phyloP scores from a whole-genome alignment of 176 grass and related monocot species.

The Paspalum vaginatum region DNA sequence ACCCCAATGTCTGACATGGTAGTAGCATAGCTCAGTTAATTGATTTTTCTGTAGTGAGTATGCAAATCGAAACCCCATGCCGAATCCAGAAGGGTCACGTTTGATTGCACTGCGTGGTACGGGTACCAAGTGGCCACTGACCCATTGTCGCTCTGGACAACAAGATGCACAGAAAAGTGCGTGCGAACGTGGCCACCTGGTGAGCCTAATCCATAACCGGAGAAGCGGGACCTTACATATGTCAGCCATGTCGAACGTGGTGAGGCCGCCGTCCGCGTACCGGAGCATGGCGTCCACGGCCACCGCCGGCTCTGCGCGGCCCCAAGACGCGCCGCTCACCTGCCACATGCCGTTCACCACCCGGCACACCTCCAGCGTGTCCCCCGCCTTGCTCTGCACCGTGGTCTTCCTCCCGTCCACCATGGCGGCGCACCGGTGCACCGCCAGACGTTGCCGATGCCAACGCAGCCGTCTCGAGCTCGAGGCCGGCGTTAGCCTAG shows the following conservation, averaged over 20 bases:
- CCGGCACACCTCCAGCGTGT: constrained; percentile 61
- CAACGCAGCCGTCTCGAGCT: background rate
- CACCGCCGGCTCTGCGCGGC: constrained; percentile 35
- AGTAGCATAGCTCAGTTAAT: background rate
- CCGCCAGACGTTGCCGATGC: background rate
- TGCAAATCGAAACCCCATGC: background rate
- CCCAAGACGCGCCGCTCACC: constrained; percentile 61
- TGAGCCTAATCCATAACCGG: constrained; percentile 29
- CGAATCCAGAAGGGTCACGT: background rate
- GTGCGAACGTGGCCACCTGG: constrained; percentile 2
- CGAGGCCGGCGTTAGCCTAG: background rate
- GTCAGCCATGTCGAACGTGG: constrained; percentile 83
- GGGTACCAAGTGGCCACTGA: too few relatives aligned
- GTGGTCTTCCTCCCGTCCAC: constrained; percentile 1
- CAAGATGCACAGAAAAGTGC: background rate
- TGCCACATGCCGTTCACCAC: constrained; percentile 75
- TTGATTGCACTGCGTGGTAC: too few relatives aligned
- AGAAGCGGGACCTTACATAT: constrained; percentile 34
- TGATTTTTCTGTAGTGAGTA: background rate
- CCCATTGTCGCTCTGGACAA: too few relatives aligned
- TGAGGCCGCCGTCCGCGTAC: constrained; percentile 59
- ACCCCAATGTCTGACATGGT: background rate
- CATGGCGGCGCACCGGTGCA: background rate
- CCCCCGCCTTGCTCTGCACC: constrained; percentile 47
- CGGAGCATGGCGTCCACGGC: constrained; percentile 74